Base-by-base conservation (phyloP, 1,284 basidiomycete genomes). In the Cutaneotrichosporon arboriforme region DNA sequence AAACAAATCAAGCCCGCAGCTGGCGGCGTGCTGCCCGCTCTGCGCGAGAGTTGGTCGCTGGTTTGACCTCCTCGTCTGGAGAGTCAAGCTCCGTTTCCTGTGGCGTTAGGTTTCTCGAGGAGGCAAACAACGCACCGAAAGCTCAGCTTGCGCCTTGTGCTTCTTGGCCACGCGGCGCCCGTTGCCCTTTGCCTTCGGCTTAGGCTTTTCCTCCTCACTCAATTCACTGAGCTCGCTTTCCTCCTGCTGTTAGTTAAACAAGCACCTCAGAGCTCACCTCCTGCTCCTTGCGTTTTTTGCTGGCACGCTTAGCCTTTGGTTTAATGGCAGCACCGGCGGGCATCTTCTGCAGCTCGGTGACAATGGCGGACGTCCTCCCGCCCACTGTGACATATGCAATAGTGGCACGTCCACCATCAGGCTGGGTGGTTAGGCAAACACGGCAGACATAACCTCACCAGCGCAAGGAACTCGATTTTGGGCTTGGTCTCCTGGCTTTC, bases 381-480 rank as follows among this genome's bases (percentile, higher is more conserved):
- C 86, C 87, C 9, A 91, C 85, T 1, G 85, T 88, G 48, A 88
- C 69, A 79, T 84, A 90, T 58, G 81, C 83, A 57, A 91, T 83
- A 2, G 84, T 86, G 0, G 86, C 87, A 2, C 79, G 80, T 46
- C 79, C 72, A 2, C 88, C 89, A 53, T 83, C 81, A 0, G 84
- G 83, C 87, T 89, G 56, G 10, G 26, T 0, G 0, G 38, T 62
- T 45, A 54, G 51, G 4, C 9, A 10, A n/a, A 13, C 13, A n/a
- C 18, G 41, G 23, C n/a, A n/a, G n/a, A 15, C 42, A n/a, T 46
- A 44, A 20, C 74, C 79, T 50, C 46, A 87, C 84, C 63, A 87
- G 66, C 37, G 74, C 77, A 58, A 85, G 70, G 5, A 74, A 77
- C 36, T 78, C 72, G 52, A 65, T 58, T 23, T 63, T 63, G 13